Conservation (phyloP, 495 filamentous ascomycete species). For the Penicillium alfredii region DNA sequence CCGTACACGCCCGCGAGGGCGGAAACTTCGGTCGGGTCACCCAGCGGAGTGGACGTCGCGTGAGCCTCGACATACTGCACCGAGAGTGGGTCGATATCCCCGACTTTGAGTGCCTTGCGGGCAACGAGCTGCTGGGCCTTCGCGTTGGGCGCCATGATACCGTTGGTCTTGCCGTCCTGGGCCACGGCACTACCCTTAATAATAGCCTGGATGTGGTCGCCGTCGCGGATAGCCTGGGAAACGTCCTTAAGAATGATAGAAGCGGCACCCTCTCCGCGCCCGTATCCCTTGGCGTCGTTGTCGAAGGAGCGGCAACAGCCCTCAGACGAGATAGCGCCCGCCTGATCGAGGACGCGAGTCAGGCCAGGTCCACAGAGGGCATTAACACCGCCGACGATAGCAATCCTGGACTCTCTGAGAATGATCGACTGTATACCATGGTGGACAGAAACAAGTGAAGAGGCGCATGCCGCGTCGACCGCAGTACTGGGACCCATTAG, state of each 20-base stretch:
- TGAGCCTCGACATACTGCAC: conserved; percentile 41
- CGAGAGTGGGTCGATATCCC: conserved; percentile 18
- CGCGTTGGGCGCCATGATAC: conserved; percentile 33
- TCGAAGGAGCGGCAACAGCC: conserved; percentile 74
- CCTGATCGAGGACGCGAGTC: conserved; percentile 68
- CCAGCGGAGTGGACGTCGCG: conserved; percentile 38
- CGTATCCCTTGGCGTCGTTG: conserved; percentile 37
- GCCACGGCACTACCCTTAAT: conserved; percentile 27
- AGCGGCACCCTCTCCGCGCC: conserved; percentile 29
- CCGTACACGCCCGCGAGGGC: conserved; percentile 26
- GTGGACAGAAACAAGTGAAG: conserved; percentile 69
- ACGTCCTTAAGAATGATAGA: conserved; percentile 26
- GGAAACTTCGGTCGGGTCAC: conserved; percentile 36
- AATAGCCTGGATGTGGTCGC: conserved; percentile 27
- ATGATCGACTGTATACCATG: conserved; percentile 70
- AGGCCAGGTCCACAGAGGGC: conserved; percentile 73
- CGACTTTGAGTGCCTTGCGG: conserved; percentile 23
- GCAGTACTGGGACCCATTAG: conserved; percentile 74
- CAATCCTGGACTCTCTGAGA: conserved; percentile 71
- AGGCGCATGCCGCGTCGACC: conserved; percentile 83
- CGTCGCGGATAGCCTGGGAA: conserved; percentile 16
- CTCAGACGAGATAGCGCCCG: conserved; percentile 68
- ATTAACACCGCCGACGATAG: conserved; percentile 72
- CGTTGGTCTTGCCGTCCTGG: conserved; percentile 30
- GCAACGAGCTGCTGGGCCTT: conserved; percentile 26